Conservation (phyloP, 805 yeast species). For the Yarrowia sp. region DNA sequence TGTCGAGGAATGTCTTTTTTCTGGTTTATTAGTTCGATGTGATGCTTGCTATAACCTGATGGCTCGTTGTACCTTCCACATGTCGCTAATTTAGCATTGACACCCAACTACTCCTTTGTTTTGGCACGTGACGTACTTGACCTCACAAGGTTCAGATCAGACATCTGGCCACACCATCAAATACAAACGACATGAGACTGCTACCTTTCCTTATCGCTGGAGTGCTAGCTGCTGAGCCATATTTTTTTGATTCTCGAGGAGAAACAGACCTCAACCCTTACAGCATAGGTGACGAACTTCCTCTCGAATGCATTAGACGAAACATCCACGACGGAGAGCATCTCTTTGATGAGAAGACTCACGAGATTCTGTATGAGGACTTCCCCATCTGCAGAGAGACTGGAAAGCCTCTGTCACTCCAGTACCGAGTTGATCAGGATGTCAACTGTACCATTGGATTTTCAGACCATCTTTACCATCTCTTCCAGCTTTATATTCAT, state of each 20-base stretch:
- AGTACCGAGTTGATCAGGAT: constrained; percentile 58
- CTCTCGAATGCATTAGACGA: constrained; percentile 67
- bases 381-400: constrained; percentile 74
- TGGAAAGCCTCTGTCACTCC: constrained; percentile 62
- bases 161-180: constrained; percentile 34
- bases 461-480: constrained; percentile 70
- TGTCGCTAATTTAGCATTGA: constrained; percentile 18
- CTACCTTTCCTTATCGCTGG: constrained; percentile 18
- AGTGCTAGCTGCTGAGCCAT: constrained; percentile 28
- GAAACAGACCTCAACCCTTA: constrained; percentile 29
- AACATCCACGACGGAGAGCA: constrained; percentile 81
- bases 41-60: constrained; percentile 4
- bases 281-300: constrained; percentile 40
- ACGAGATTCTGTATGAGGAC: constrained; percentile 59
- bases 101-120: constrained; percentile 13
- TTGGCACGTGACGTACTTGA: constrained; percentile 20
- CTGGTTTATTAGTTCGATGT: not conserved
- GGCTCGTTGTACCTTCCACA: not conserved
- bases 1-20: not conserved
- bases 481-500: constrained; percentile 77
- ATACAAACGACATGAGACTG: constrained; percentile 21
- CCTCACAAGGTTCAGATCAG: constrained; percentile 36
- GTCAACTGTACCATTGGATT: constrained; percentile 66
- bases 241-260: constrained; percentile 30
- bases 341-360: constrained; percentile 64